phyloP scores from a whole-genome alignment of 2,329 filamentous ascomycete genomes.

The Sporothrix brunneoviolacea region DNA sequence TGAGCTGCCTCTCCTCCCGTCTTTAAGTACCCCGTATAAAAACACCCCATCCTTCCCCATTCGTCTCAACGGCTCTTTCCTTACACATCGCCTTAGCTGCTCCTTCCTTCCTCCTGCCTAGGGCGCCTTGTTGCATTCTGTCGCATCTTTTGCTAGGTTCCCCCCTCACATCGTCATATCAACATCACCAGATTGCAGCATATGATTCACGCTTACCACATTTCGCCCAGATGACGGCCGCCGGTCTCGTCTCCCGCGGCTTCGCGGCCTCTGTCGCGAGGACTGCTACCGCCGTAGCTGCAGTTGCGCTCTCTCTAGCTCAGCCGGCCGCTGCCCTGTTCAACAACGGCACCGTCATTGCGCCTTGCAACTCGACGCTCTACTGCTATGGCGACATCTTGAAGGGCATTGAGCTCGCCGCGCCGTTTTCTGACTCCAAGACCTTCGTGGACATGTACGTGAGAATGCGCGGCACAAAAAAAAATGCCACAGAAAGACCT shows the following conservation, averaged over 20 bases:
- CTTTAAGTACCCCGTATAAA: too few relatives aligned
- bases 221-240: slow-evolving; percentile 4
- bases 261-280: not conserved
- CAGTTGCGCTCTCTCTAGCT: slow-evolving; percentile 10
- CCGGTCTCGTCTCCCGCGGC: not conserved
- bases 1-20: too few relatives aligned
- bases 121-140: too few relatives aligned
- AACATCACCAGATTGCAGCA: slow-evolving; percentile 5
- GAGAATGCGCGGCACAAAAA: not conserved
- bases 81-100: too few relatives aligned
- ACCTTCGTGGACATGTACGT: slow-evolving; percentile 63
- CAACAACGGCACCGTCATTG: slow-evolving; percentile 52
- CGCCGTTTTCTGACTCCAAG: slow-evolving; percentile 61
- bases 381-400: slow-evolving; percentile 63
- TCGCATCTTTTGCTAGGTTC: too few relatives aligned
- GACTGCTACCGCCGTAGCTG: slow-evolving; percentile 21
- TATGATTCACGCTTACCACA: not conserved
- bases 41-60: too few relatives aligned
- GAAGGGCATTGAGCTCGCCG: slow-evolving; percentile 54
- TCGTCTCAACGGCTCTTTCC: too few relatives aligned
- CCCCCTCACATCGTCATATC: not conserved
- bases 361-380: slow-evolving; percentile 60
- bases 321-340: slow-evolving; percentile 41
- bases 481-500: too few relatives aligned
- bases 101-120: not conserved